phyloP scores from a whole-genome alignment of 2,329 filamentous ascomycete species.

The Sclerotinia nivalis region DNA sequence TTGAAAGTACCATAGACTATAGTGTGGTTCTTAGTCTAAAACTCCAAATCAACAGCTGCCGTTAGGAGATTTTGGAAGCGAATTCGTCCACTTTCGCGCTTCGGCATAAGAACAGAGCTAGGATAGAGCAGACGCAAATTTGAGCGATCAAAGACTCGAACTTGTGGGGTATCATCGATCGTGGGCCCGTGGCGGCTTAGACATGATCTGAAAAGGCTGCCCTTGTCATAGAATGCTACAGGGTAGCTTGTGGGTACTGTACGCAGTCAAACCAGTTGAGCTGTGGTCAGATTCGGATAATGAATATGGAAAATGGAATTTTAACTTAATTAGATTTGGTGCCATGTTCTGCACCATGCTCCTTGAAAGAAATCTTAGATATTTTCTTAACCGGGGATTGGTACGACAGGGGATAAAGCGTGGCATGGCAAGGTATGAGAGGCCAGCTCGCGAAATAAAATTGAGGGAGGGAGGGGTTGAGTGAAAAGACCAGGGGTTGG shows the following conservation, averaged over 20 bases:
- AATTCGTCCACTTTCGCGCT: not conserved
- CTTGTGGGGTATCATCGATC: constrained; percentile 34
- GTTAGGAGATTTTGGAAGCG: not conserved
- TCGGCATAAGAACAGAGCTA: constrained; percentile 16
- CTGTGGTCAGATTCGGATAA: too few species aligned
- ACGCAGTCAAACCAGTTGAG: too few species aligned
- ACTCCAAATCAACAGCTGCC: constrained; percentile 3
- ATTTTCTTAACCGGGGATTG: constrained; percentile 13
- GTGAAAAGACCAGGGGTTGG: not conserved
- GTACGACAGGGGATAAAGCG: constrained; percentile 9
- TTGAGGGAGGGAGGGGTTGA: not conserved
- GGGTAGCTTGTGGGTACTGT: too few species aligned
- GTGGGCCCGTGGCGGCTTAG: constrained; percentile 8
- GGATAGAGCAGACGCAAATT: not conserved
- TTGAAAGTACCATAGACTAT: not conserved
- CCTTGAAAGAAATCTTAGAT: constrained; percentile 8
- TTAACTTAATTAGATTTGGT: constrained; percentile 4
- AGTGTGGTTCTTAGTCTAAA: not conserved
- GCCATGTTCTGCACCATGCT: constrained; percentile 32
- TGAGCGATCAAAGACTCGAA: constrained; percentile 24
- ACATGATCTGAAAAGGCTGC: constrained; percentile 8
- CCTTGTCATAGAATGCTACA: too few species aligned
- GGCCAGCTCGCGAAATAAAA: constrained; percentile 6
- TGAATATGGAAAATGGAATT: not conserved
- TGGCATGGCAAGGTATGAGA: constrained; percentile 15